Base-by-base conservation (phyloP, 805 yeast genomes). In the Starmerella stellata region DNA sequence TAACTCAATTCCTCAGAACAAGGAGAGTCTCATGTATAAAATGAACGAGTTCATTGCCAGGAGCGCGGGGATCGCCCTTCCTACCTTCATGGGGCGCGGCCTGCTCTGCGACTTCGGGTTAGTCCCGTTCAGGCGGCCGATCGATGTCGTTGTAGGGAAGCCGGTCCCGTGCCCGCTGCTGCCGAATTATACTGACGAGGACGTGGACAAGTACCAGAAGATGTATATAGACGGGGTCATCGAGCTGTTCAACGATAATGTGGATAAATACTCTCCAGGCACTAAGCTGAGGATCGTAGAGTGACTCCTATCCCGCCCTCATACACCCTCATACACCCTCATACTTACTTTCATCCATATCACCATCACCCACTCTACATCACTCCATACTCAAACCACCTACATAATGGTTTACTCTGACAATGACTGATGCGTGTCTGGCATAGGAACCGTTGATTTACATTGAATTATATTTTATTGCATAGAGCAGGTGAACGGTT, bases 71-170 rank as follows among this genome's bases (percentile, higher is more conserved):
- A 87, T 87, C 58, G 85, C 98, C 0, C 52, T 90, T 4, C 98
- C 98, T 1, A 70, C 90, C 36, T 78, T 90, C 60, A 76, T 80
- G 54, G 95, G 95, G 1, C 65, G 96, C 34, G 95, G 96, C 0
- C 65, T 90, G 1, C 85, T 87, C 59, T 4, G 16, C 19, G 81
- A 87, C 51, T 80, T 78, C 60, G 98, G 98, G 0, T 59, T 90
- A 23, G 58, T 90, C 41, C 96, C 98, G 1, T 85, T 72, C 55
- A 66, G 95, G 47, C 69, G 75, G 38, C 80, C 80, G 2, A 75
- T 90, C 39, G 67, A 79, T 44, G 65, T 90, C 13, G 92, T 41
- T 8, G 62, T 61, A 4, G 66, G 67, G 11, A 41, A 45, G 27
- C 65, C 66, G n/a, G 52, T 62, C n/a, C 49, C 51, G 3, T 56